These are phyloP conservation scores for Micractinium conductrix DNA, from an alignment of 139 green algal genomes.

Conservation along the genomic window DNA sequence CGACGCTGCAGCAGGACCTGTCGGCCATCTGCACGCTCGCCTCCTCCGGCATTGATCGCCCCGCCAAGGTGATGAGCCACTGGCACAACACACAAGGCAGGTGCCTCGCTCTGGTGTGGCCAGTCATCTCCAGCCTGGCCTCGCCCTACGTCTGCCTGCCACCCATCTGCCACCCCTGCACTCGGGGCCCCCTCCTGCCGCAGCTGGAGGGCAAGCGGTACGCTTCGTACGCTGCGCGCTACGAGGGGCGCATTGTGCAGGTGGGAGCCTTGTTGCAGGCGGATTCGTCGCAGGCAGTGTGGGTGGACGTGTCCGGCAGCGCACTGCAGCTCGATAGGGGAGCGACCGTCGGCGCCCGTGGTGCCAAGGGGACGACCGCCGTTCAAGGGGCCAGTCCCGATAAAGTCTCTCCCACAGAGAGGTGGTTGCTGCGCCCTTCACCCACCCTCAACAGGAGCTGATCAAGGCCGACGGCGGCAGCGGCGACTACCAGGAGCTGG, in stretches of 20 bases:
- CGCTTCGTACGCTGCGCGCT: constrained; percentile 82
- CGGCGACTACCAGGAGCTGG: constrained; percentile 77
- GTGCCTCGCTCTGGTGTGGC: too few relatives aligned
- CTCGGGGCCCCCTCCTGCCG: background rate
- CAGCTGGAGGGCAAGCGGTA: constrained; percentile 85
- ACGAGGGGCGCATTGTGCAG: constrained; percentile 88
- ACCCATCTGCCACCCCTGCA: background rate
- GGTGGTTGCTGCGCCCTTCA: too few relatives aligned
- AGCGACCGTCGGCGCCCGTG: too few relatives aligned
- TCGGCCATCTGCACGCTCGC: constrained; percentile 83
- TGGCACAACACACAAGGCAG: too few relatives aligned
- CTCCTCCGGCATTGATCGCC: constrained; percentile 53
- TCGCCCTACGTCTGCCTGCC: background rate
- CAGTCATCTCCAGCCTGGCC: background rate
- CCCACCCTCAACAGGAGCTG: constrained; percentile 48
- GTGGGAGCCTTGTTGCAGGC: too few relatives aligned
- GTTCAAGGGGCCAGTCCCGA: too few relatives aligned
- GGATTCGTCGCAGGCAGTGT: too few relatives aligned
- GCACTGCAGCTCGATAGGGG: too few relatives aligned
- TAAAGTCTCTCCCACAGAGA: too few relatives aligned
- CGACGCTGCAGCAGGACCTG: constrained; percentile 67
- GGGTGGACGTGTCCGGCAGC: too few relatives aligned
- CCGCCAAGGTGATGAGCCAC: constrained; percentile 35
- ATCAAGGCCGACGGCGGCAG: constrained; percentile 82
- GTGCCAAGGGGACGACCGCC: too few relatives aligned